Percentiles rank a stretch among this genome's conserved stretches.
Evolutionary conservation across 306 rosid species (phyloP).

Genomic region (Parietaria judaica): DNA sequence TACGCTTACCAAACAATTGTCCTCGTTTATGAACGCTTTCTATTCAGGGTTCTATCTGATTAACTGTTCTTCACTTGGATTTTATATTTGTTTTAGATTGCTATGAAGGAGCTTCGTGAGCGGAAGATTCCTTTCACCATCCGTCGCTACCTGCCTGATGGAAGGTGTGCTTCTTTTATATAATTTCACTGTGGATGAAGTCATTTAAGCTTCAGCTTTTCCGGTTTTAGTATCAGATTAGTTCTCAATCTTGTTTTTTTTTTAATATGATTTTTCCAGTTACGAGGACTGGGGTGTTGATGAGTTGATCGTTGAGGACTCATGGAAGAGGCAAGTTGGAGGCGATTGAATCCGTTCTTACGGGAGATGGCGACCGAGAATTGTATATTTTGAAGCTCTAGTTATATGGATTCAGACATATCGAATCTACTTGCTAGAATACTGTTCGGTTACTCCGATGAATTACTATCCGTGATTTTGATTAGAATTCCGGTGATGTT

Average conservation of each 20-base stretch:
- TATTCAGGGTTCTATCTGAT: too few relatives aligned
- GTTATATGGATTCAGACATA: neutral
- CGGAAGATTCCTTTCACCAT: slow-evolving; percentile 92
- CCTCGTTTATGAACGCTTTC: too few relatives aligned
- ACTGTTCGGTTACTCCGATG: neutral
- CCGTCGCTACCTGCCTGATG: slow-evolving; percentile 94
- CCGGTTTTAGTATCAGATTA: neutral
- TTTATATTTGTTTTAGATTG: slow-evolving; percentile 39
- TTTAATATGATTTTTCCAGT: slow-evolving; percentile 26
- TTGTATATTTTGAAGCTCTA: slow-evolving; percentile 1
- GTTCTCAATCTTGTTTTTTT: neutral
- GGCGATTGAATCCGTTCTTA: slow-evolving; percentile 44
- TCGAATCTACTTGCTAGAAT: neutral
- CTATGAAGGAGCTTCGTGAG: slow-evolving; percentile 96
- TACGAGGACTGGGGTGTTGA: slow-evolving; percentile 99
- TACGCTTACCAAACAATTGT: too few relatives aligned
- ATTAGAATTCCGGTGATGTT: neutral
- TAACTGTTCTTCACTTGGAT: neutral
- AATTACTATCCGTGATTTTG: neutral
- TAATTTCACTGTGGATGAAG: too few relatives aligned
- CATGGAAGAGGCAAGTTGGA: slow-evolving; percentile 98
- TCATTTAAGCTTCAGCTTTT: too few relatives aligned
- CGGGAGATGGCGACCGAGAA: neutral
- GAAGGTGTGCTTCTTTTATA: slow-evolving; percentile 44
- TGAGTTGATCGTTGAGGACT: slow-evolving; percentile 91